Conservation (phyloP, 108 stramenopile genomes). For the Cyclotella kingstonii region DNA sequence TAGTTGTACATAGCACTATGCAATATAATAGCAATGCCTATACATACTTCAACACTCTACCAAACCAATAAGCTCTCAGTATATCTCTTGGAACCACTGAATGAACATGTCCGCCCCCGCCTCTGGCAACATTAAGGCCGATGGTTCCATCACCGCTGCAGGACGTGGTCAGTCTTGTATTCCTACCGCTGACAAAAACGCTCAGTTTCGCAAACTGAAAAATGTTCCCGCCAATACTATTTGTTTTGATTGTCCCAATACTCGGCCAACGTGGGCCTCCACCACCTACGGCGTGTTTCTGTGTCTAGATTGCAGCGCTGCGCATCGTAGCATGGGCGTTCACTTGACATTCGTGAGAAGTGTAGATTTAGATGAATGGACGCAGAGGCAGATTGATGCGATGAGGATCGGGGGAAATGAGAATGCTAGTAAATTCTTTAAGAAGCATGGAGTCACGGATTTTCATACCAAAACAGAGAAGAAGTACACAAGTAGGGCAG, state of each 20-base stretch:
- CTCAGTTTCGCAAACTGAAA: conserved; percentile 87
- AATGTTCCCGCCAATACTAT: conserved; percentile 70
- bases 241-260: conserved; percentile 94
- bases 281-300: conserved; percentile 92
- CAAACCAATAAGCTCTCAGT: too few relatives aligned
- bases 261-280: conserved; percentile 91
- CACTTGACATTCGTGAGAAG: conserved; percentile 87
- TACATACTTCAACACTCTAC: too few relatives aligned
- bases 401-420: conserved; percentile 92
- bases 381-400: conserved; percentile 87
- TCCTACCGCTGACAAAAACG: conserved; percentile 73
- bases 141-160: conserved; percentile 87
- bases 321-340: conserved; percentile 89
- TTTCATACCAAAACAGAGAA: conserved; percentile 83
- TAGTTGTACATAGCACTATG: too few relatives aligned
- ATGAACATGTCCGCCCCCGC: conserved; percentile 18
- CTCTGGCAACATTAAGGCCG: conserved; percentile 75
- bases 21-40: too few relatives aligned
- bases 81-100: too few relatives aligned
- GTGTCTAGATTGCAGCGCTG: conserved; percentile 91
- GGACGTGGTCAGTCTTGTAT: conserved; percentile 81
- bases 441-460: conserved; percentile 78
- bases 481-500: conserved; percentile 85
- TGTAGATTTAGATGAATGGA: conserved; percentile 94
- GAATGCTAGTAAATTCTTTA: conserved; percentile 77